Conservation (phyloP, 2,329 filamentous ascomycete species). For the Aureobasidium sp. region DNA sequence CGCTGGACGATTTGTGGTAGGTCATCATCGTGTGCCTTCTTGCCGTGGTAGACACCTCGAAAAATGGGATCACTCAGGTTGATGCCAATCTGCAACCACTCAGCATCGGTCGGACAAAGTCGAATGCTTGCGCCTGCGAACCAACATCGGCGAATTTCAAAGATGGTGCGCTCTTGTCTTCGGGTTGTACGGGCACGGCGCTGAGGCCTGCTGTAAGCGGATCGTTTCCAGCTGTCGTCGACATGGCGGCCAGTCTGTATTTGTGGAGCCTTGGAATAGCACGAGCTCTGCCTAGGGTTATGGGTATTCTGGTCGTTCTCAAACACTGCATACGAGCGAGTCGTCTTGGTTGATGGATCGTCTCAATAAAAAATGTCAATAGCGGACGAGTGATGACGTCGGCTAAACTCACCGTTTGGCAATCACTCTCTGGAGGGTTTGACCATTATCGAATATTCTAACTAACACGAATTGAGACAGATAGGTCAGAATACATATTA, state of each 20-base stretch:
- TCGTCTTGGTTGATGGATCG: background rate
- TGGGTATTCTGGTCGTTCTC: background rate
- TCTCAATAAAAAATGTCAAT: background rate
- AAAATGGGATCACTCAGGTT: slow-evolving; percentile 93
- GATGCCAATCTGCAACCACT: slow-evolving; percentile 62
- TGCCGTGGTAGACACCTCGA: slow-evolving; percentile 73
- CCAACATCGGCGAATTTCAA: slow-evolving; percentile 35
- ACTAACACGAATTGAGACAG: background rate
- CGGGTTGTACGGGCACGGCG: slow-evolving; percentile 11
- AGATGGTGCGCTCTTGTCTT: slow-evolving; percentile 5
- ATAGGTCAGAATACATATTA: background rate
- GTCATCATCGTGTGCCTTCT: slow-evolving; percentile 64
- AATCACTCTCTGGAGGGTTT: background rate
- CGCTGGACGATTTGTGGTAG: slow-evolving; percentile 68
- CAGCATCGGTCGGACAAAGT: background rate
- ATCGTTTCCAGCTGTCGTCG: slow-evolving; percentile 12
- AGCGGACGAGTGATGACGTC: slow-evolving; percentile 2
- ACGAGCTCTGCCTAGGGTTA: background rate
- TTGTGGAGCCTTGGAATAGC: background rate
- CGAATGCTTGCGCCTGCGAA: slow-evolving; percentile 18
- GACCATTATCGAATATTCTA: background rate
- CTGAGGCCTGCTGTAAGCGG: slow-evolving; percentile 19
- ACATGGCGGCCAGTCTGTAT: background rate
- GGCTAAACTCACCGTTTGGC: background rate
- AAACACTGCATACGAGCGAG: slow-evolving; percentile 1